Base-by-base conservation (phyloP, 2,329 filamentous ascomycete genomes). In the Fusarium buxicola region DNA sequence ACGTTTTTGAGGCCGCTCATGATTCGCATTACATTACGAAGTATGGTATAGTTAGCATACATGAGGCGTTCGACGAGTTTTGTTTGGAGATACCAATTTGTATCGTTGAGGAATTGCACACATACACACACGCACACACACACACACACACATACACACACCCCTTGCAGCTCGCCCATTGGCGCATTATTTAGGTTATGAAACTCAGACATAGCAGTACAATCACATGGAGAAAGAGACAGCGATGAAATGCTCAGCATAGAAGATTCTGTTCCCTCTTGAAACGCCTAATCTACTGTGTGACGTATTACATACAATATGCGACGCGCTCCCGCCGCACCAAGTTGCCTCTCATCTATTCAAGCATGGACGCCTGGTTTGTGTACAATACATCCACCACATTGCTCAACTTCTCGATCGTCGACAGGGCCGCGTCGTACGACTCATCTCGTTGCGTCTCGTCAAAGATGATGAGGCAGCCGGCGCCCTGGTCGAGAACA, bases 301-400 rank as follows among this genome's bases (percentile, higher is more conserved):
- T 65, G 63, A 68, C 65, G 72, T 69, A 70, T 66, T 72, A 72
- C 68, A 72, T 72, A 70, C 69, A 72, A 65, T 69, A 63, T 50
- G 67, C 61, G 43, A 65, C 50, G 47, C 46, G 32, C 48, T 50
- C 55, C 46, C 50, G 32, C 27, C 48, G 41, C 46, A 40, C 50
- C 44, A 43, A 11, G 48, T 38, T 28, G 28, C 24, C 25, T 40
- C 16, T 35, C 41, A 28, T 74, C 60, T 88, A 99, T 85, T 99
- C 95, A 70, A 99, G 83, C 84, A 96, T 83, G 58, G 92, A 96
- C 46, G 95, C 95, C 82, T 99, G 94, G 83, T 97, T 98, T 64
- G 92, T 94, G 84, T 98, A 99, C 73, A 99, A 82, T 69, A 96
- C 92, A 78, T 99, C 96, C 64, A 99, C 96, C 66, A 99, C 95